Base-by-base conservation (phyloP, 176 grass and related monocot genomes). In the Paspalum notatum region DNA sequence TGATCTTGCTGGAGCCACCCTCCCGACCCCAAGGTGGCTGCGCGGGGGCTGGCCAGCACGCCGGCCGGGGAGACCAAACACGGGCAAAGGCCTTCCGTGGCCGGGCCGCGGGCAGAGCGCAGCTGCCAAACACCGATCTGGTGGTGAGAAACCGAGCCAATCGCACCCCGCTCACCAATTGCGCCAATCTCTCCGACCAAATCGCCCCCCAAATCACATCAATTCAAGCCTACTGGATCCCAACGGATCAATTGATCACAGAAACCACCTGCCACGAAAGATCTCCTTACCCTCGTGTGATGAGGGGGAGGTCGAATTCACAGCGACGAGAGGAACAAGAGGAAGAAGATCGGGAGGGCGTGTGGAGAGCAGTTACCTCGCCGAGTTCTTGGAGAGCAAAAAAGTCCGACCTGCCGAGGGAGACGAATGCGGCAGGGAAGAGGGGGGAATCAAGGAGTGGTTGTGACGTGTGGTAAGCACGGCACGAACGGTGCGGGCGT, bases 381-480 rank as follows among this genome's bases (percentile, higher is more conserved):
- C 62, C 62, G 77, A 80, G 77, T 68, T 68, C 62, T 4, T 24
- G 77, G 77, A 79, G 76, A 66, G 63, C 68, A 0, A 27, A 1
- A 1, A 32, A 67, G 32, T 54, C 60, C 25, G 75, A 65, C 27
- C 45, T 6, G 62, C 49, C 17, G 77, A 17, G 12, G 48, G 77
- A 67, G 62, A 44, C 38, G 62, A 80, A 53, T 53, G 77, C 62
- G 62, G 39, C 25, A 52, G n/a, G 11, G 62, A 66, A 8, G 62
- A 25, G 20, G 66, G 76, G 48, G 61, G 61, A 27, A 49, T 64
- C 44, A 24, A 38, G 10, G 59, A 78, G 15, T 18, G 61, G 47
- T 21, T 50, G 61, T 1, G 77, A 25, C 77, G 48, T 24, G 77
- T 79, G 77, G 48, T 54, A 7, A 66, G 77, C 77, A 79, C 76